Evolutionary conservation across 2,329 filamentous ascomycete genomes (phyloP).

Genomic region (Penicillium sp.): DNA sequence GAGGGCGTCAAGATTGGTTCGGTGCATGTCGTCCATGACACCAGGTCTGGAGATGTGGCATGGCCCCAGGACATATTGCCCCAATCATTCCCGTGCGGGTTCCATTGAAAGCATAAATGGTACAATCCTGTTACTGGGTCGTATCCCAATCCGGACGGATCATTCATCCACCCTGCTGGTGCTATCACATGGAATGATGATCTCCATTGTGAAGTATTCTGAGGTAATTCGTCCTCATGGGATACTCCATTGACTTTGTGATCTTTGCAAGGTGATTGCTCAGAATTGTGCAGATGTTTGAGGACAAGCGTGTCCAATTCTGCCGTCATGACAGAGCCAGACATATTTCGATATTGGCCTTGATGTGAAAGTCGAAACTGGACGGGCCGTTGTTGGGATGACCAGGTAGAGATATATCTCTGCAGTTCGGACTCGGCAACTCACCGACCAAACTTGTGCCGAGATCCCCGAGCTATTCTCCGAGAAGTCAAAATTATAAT

Average conservation of each 20-base stretch:
- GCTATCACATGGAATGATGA: constrained; percentile 39
- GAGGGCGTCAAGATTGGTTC: constrained; percentile 33
- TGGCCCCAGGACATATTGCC: constrained; percentile 44
- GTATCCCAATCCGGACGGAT: constrained; percentile 43
- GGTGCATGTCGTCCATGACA: constrained; percentile 34
- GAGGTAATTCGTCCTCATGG: background rate
- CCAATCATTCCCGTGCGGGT: constrained; percentile 41
- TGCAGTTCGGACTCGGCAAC: background rate
- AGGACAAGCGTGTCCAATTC: background rate
- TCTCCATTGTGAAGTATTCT: constrained; percentile 13
- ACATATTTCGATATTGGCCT: background rate
- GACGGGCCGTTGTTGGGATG: background rate
- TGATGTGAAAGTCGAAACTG: background rate
- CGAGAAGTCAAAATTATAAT: background rate
- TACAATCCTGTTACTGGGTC: constrained; percentile 39
- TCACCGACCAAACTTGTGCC: background rate
- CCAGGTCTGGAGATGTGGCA: constrained; percentile 37
- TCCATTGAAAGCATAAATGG: constrained; percentile 45
- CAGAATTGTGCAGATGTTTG: background rate
- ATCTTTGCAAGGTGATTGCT: background rate
- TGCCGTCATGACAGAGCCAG: background rate
- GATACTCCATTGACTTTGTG: background rate
- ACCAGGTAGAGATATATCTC: background rate
- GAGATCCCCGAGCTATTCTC: background rate
- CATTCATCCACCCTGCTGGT: constrained; percentile 44